Evolutionary conservation across 2,329 filamentous ascomycete genomes (phyloP).

Genomic region (Fusarium sulawesiense): DNA sequence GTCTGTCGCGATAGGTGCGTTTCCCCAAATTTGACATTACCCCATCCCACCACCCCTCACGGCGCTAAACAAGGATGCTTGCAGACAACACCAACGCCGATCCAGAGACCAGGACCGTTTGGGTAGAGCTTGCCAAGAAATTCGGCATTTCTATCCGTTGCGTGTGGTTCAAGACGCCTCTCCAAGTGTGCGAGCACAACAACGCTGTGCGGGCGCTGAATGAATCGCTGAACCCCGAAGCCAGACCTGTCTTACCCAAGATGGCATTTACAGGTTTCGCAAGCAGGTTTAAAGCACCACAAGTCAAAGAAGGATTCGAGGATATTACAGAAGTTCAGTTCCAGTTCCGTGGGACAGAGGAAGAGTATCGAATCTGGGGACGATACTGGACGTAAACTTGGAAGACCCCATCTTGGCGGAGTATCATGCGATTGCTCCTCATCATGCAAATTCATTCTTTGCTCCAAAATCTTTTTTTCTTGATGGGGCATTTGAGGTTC

Average conservation of each 20-base stretch:
- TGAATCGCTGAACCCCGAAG: constrained; percentile 82
- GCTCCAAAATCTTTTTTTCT: constrained; percentile 4
- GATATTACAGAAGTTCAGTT: constrained; percentile 84
- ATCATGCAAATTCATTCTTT: constrained; percentile 15
- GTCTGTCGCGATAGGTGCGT: constrained; percentile 82
- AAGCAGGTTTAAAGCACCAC: constrained; percentile 78
- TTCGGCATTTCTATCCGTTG: constrained; percentile 82
- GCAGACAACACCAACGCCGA: constrained; percentile 97
- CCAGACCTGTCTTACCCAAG: constrained; percentile 76
- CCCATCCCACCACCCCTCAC: constrained; percentile 29
- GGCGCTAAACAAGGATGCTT: constrained; percentile 25
- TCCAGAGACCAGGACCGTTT: constrained; percentile 78
- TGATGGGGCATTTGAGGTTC: constrained; percentile 8
- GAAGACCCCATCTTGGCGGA: neutral
- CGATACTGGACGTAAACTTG: constrained; percentile 76
- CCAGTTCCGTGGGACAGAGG: constrained; percentile 74
- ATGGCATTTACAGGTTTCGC: constrained; percentile 84
- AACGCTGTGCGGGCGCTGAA: constrained; percentile 82
- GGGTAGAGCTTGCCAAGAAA: constrained; percentile 79
- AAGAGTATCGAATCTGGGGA: constrained; percentile 77
- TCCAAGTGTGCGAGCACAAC: constrained; percentile 83
- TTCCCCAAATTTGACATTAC: constrained; percentile 23
- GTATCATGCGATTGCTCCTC: constrained; percentile 37
- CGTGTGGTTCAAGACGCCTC: constrained; percentile 81
- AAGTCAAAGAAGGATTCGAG: constrained; percentile 80